Conservation (phyloP, 176 grass and related monocot species). For the Guadua angustifolia region DNA sequence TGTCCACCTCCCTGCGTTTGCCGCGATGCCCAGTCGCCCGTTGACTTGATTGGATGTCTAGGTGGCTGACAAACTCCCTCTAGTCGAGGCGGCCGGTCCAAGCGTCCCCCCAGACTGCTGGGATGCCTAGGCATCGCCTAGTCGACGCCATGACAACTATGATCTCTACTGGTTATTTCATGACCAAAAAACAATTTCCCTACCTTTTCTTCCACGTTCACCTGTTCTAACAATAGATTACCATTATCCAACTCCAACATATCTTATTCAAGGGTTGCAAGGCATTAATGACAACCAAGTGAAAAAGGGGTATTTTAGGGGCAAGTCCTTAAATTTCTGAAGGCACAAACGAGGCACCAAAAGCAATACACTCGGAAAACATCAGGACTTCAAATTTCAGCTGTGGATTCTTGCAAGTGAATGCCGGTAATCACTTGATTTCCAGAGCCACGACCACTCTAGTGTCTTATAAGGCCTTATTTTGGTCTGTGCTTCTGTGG, state of each 20-base stretch:
- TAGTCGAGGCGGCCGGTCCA: no score
- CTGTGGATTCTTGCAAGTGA: not conserved
- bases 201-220: constrained; percentile 7
- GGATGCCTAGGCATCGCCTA: no score
- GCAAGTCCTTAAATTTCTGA: not conserved
- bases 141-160: not conserved
- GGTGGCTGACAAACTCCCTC: no score
- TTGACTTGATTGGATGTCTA: no score
- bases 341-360: not conserved
- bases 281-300: not conserved
- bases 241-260: not conserved
- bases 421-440: not conserved
- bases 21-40: no score
- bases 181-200: constrained; percentile 4
- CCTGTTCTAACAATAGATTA: constrained; percentile 1
- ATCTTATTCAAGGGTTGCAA: not conserved
- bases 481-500: not conserved
- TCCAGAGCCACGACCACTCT: not conserved
- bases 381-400: not conserved
- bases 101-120: no score
- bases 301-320: not conserved
- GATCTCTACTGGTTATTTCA: constrained; percentile 18
- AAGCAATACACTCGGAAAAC: not conserved
- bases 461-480: no score
- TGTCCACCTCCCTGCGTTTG: no score